These are phyloP conservation scores for Cucumis hystrix DNA, from an alignment of 306 rosid species.

Conservation along the genomic window DNA sequence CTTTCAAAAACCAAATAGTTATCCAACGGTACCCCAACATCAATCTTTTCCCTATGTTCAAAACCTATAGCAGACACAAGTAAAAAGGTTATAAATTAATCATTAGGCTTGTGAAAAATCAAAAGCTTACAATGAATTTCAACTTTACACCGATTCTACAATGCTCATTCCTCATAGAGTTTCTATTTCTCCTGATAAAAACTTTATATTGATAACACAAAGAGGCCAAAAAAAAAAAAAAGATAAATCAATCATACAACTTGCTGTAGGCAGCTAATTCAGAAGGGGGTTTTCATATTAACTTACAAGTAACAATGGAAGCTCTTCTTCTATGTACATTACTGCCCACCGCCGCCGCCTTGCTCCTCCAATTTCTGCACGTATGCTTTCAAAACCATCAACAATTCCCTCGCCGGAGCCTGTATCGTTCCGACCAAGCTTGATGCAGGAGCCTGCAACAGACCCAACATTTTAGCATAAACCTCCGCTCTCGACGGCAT, in stretches of 20 bases:
- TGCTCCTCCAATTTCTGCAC: conserved; percentile 62
- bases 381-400: conserved; percentile 66
- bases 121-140: not conserved
- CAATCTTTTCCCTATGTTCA: not conserved
- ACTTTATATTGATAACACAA: not conserved
- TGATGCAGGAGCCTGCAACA: conserved; percentile 54
- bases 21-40: too few relatives aligned
- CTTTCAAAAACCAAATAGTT: too few relatives aligned
- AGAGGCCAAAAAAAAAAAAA: not conserved
- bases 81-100: not conserved
- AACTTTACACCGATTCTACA: conserved; percentile 12
- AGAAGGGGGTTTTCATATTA: not conserved
- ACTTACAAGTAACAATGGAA: conserved; percentile 1
- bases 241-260: not conserved
- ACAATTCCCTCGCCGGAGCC: conserved; percentile 72
- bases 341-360: conserved; percentile 18
- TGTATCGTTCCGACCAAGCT: conserved; percentile 62
- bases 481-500: conserved; percentile 75
- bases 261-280: conserved; percentile 19
- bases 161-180: not conserved
- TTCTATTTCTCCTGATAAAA: not conserved
- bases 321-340: conserved; percentile 2
- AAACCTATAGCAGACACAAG: not conserved
- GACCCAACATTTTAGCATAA: conserved; percentile 60
- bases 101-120: not conserved